Evolutionary conservation across 176 grass and related monocot species (phyloP).

Genomic region (Puccinellia tenuiflora): DNA sequence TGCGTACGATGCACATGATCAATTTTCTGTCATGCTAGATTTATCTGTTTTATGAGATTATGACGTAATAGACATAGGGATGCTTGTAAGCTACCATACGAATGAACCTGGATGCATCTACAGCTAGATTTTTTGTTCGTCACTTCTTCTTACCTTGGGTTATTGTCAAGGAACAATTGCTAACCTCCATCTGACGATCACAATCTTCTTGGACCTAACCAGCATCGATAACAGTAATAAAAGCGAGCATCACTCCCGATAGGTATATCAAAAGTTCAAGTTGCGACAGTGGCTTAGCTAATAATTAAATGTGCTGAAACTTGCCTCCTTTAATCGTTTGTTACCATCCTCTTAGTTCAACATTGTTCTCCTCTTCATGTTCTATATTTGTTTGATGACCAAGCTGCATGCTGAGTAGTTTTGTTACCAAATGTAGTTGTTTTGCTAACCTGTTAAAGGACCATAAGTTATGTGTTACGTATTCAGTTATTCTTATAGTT

Average conservation of each 20-base stretch:
- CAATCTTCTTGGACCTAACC: not conserved
- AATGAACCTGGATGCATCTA: constrained; percentile 14
- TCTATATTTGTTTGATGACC: not conserved
- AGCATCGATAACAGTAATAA: not conserved
- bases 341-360: not conserved
- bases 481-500: not conserved
- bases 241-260: not conserved
- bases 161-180: not conserved
- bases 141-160: not conserved
- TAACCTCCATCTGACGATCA: not conserved
- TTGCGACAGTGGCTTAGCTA: not conserved
- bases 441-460: constrained; percentile 1
- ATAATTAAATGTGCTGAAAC: not conserved
- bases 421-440: not conserved
- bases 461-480: not conserved
- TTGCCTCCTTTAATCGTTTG: not conserved
- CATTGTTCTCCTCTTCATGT: not conserved
- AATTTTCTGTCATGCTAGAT: not conserved
- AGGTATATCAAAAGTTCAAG: not conserved
- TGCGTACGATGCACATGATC: not conserved
- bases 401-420: not conserved
- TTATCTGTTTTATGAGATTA: not conserved
- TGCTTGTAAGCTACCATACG: not conserved
- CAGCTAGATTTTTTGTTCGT: not conserved
- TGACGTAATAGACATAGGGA: not conserved